Base-by-base conservation (phyloP, 2,329 filamentous ascomycete species). In the Grosmannia clavigera region DNA sequence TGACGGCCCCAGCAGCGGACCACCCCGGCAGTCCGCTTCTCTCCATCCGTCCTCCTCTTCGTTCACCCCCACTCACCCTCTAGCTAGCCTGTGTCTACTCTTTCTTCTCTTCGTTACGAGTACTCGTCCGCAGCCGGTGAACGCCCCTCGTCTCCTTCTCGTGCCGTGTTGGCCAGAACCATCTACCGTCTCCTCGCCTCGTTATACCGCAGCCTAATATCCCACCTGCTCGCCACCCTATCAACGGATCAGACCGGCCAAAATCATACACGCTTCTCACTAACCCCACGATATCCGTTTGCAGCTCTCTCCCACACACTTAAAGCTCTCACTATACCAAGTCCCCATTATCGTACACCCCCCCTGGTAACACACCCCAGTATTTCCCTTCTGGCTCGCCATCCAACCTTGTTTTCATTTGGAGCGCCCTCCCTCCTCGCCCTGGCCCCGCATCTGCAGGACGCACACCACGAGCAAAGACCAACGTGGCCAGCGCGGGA, bases 381-480 rank as follows among this genome's bases (percentile, higher is more conserved):
- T 35, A 56, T 29, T 43, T 22, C 19, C n/a, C 38, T 43, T 56
- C 53, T n/a, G 31, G 33, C 54, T 29, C 35, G 35, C 54, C 31
- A 55, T 55, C 31, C 52, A 22, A 55, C 52, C 33, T 55, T 55
- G 52, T 22, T 33, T 55, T 55, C 48, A 38, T 55, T 55, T 12
- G 19, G 52, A 38, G 29, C 14, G 9, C 48, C 25, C 22, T 50
- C 46, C 29, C 29, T 55, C 25, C 25, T 27, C 51, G 31, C 52
- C 52, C 52, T n/a, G 33, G 54, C 54, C 33, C 38, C 54, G 38
- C 54, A 56, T 56, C 54, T 56, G 54, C 54, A 56, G 25, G 53
- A 38, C 53, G 33, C 53, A 55, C 53, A 31, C 51, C 51, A 53
- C 51, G 29, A 33, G 14, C 53, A 55, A 19, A 40, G 14, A 43